Evolutionary conservation across 2,329 filamentous ascomycete genomes (phyloP), one percentile per base, ranked within the genome.

Genomic region (Xylaria sp.): DNA sequence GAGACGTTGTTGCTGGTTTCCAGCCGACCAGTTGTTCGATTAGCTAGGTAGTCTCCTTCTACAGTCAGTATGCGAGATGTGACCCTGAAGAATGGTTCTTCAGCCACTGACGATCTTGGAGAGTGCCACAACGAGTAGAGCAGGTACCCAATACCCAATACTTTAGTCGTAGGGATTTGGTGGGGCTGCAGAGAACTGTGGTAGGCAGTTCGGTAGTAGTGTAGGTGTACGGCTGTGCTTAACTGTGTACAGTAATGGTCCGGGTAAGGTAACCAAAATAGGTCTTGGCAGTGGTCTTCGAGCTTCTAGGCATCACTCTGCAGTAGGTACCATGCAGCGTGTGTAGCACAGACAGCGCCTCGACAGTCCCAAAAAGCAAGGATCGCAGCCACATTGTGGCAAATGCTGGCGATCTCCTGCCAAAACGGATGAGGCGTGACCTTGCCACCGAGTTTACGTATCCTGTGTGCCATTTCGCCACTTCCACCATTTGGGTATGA

Each of bases 61-160:
- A n/a, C n/a, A n/a, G n/a, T n/a, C n/a, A n/a, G n/a, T n/a, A n/a
- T n/a, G n/a, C 25, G 10, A 27, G 39, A 57, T 13, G 38, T 27
- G 44, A 59, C 29, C 49, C 27, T 61, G 59, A 49, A 31, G 15
- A 17, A 17, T 27, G 49, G 42, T 45, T 60, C 60, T 45, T 60
- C 60, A 67, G 65, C 65, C 65, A 67, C 60, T 60, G 55, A 39
- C 38, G 61, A 67, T 63, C 42, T 51, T 31, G 13, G n/a, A 13
- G 38, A 33, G 39, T 50, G 64, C 60, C 59, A 66, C 64, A 66
- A 51, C 20, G 6, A 15, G 22, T 15, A 49, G 44, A 22, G n/a
- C 9, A 22, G n/a, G n/a, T n/a, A n/a, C n/a, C n/a, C 20, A 3
- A 7, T 47, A 11, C 20, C 10, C 20, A 22, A 7, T 11, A 11